Percentiles rank a stretch among this genome's conserved stretches.
Evolutionary conservation across 2,329 filamentous ascomycete species (phyloP).

Genomic region (Zasmidium angulare): DNA sequence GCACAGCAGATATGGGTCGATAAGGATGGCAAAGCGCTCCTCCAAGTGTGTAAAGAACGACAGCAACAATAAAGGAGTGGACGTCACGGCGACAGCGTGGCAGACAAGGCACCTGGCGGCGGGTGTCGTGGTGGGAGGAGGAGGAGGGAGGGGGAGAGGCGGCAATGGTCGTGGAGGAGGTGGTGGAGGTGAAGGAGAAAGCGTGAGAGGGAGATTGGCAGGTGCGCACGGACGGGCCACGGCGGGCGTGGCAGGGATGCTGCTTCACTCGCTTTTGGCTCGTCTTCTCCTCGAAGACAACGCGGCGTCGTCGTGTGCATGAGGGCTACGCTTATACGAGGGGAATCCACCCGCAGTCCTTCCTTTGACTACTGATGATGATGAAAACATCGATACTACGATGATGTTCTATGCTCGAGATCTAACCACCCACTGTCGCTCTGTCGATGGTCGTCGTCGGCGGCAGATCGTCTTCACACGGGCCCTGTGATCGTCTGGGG

Average conservation of each 20-base stretch:
- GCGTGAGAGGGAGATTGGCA: neutral
- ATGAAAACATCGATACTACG: too few species aligned
- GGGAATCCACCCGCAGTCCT: too few species aligned
- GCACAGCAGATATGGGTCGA: neutral
- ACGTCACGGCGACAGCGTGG: constrained; percentile 3
- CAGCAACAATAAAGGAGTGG: constrained; percentile 9
- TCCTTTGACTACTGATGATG: too few species aligned
- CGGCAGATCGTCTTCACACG: too few species aligned
- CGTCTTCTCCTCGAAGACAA: neutral
- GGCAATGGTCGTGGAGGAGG: constrained; percentile 1
- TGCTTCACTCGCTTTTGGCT: neutral
- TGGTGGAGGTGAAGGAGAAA: neutral
- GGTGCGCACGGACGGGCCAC: neutral
- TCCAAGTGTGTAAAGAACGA: neutral
- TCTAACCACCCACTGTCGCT: too few species aligned
- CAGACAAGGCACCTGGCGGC: neutral
- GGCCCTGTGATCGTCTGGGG: too few species aligned
- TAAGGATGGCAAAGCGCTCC: neutral
- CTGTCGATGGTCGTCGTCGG: too few species aligned
- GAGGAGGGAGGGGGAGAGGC: neutral
- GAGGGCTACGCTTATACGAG: too few species aligned
- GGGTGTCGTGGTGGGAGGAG: neutral
- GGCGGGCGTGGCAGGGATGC: neutral
- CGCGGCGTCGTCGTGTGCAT: too few species aligned
- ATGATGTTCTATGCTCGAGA: too few species aligned